These are phyloP conservation scores for Epichloe gansuensis DNA, from an alignment of 2,329 filamentous ascomycete species.

Conservation along the genomic window DNA sequence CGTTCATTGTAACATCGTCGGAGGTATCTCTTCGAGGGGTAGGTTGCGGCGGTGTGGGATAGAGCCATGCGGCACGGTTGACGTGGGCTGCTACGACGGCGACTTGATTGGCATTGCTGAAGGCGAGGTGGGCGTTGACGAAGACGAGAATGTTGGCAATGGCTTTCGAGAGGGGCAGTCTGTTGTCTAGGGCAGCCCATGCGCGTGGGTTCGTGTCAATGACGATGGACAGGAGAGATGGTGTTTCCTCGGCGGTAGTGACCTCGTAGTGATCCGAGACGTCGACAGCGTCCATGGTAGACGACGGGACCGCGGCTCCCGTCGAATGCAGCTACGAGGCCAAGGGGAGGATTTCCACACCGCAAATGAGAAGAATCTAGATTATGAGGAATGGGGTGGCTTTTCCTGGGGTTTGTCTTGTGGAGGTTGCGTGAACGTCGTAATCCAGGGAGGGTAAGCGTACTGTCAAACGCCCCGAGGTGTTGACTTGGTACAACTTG, in stretches of 20 bases:
- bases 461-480: not conserved
- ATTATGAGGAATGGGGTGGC: no score
- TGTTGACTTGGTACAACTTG: not conserved
- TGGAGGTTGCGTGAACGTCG: no score
- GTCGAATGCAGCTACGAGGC: slow-evolving; percentile 22
- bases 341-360: slow-evolving; percentile 2
- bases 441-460: not conserved
- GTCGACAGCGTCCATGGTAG: slow-evolving; percentile 41
- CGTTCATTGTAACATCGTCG: slow-evolving; percentile 47
- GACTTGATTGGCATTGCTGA: slow-evolving; percentile 86
- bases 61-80: slow-evolving; percentile 79
- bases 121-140: slow-evolving; percentile 90
- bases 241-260: slow-evolving; percentile 42
- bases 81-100: slow-evolving; percentile 84
- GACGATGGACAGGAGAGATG: slow-evolving; percentile 80
- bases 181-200: slow-evolving; percentile 66
- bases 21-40: slow-evolving; percentile 19
- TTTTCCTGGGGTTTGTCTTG: no score
- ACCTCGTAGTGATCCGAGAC: slow-evolving; percentile 50
- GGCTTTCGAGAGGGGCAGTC: slow-evolving; percentile 70
- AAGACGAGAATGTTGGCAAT: slow-evolving; percentile 88
- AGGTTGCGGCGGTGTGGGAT: slow-evolving; percentile 43
- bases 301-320: slow-evolving; percentile 5
- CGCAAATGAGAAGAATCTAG: no score
- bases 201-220: slow-evolving; percentile 95